Evolutionary conservation across 2,329 filamentous ascomycete species (phyloP).

Genomic region (Penicillium rolfsii): DNA sequence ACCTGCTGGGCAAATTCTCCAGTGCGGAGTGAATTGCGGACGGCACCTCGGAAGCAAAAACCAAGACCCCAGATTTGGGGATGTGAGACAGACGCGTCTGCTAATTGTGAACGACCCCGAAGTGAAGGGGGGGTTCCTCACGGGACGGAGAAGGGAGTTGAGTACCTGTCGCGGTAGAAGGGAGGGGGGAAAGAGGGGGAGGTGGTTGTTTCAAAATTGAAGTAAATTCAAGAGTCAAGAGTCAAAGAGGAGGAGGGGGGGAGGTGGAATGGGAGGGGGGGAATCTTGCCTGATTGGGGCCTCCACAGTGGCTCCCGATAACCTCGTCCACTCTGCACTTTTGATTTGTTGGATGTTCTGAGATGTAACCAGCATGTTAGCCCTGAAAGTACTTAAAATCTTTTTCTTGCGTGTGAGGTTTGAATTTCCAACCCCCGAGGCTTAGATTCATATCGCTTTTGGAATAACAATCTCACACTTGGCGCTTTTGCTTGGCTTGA

Average conservation of each 20-base stretch:
- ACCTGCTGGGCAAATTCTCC: conserved; percentile 18
- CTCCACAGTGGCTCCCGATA: conserved; percentile 7
- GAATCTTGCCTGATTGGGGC: conserved; percentile 20
- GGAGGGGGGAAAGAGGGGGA: background rate
- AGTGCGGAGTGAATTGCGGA: conserved; percentile 27
- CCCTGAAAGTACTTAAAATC: background rate
- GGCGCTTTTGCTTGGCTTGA: background rate
- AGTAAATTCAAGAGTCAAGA: conserved; percentile 1
- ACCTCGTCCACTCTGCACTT: background rate
- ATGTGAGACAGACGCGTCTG: conserved; percentile 25
- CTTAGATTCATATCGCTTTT: background rate
- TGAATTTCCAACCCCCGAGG: background rate
- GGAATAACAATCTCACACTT: background rate
- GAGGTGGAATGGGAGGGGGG: conserved; percentile 10
- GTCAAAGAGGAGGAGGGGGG: background rate
- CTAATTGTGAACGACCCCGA: conserved; percentile 17
- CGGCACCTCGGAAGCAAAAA: conserved; percentile 33
- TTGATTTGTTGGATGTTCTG: background rate
- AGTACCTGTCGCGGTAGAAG: background rate
- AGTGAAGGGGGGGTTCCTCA: background rate
- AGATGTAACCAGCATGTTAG: background rate
- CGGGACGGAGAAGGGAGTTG: background rate
- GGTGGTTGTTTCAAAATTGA: background rate
- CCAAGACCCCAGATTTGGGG: conserved; percentile 34
- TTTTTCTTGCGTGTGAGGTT: background rate